Evolutionary conservation across 257 asterid species (phyloP), one percentile per base, ranked within the genome.

Genomic region (Prunella vulgaris): DNA sequence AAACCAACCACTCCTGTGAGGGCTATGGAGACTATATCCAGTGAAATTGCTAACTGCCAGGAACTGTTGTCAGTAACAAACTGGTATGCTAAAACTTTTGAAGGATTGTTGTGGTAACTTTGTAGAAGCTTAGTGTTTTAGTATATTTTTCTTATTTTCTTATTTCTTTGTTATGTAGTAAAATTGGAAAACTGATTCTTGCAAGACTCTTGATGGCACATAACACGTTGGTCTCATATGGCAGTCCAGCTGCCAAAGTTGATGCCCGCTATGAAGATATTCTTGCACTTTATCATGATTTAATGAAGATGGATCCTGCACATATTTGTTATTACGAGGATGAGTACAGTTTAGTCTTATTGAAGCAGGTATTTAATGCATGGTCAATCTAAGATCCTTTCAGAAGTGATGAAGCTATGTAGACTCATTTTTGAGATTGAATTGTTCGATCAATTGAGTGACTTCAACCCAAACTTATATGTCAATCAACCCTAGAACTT

Each of bases 161-260:
- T 64, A 5, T 20, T 65, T 73, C 60, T 35, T 68, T 66, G 58
- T 76, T 27, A 27, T 77, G 78, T 77, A 94, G 97, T 91, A 94
- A 94, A 89, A 94, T 91, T 67, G 99, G 96, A 51, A 91, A 94
- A 78, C 93, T 94, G 66, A 87, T 90, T 64, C 97, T 94, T 72
- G 96, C 97, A 63, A 91, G 99, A 89, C 83, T 91, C 61, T 66
- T 87, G 87, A 84, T 74, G 87, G 96, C 95, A 18, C 86, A 68
- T 30, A 82, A 84, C 77, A 70, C 90, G 35, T 67, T 91, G 79
- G 64, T 77, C 74, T 80, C 87, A 63, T 72, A 68, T 58, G 64
- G 79, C 48, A 80, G 79, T 74, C 38, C 72, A 58, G 60, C 78
- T 28, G 80, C 65, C 65, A 68, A 76, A 61, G 74, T 68, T 54